Base-by-base conservation (phyloP, 257 asterid genomes). In the Paraleonurus japonicus region DNA sequence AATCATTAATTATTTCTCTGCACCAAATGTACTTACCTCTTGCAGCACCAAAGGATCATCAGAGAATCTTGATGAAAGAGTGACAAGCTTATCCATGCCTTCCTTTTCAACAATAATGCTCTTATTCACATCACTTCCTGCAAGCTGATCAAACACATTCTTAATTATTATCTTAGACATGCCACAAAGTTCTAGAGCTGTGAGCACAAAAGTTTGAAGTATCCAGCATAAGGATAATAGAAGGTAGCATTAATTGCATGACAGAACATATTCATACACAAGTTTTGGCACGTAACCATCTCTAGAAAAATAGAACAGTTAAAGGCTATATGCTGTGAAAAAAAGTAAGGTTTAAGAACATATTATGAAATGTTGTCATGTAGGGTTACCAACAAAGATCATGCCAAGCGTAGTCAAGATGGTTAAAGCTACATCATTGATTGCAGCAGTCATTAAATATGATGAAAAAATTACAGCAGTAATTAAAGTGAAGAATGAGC, bases 111-210 rank as follows among this genome's bases (percentile, higher is more conserved):
- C 87, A 75, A 95, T 88, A 47, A 83, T 77, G 80, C 81, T 81
- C 82, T 92, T 92, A 72, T 89, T 95, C 79, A 27, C 73, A 82
- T 95, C 99, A 78, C 99, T 95, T 79, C 96, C 99, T 84, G 98
- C 99, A 85, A 95, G 86, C 98, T 94, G 76, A 78, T 73, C 12
- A 80, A 74, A 65, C 22, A 35, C 16, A 47, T 47, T 47, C 22
- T 53, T 17, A 22, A 19, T 51, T 19, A 20, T 53, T 59, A 55
- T n/a, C 32, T 79, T 54, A 69, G 72, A 75, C 59, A 63, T 35
- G 63, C 64, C 74, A 61, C 10, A 63, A 47, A 45, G 41, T 61
- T 54, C 24, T 48, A 11, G 41, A 57, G 48, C 55, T 30, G 65
- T 27, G 63, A 32, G 9, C 55, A 61, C 30, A 24, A 41, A 60